A percentile compares a stretch with the other conserved stretches of the same genome.
phyloP scores from a whole-genome alignment of 805 yeast genomes.

The Saturnispora ahearnii region DNA sequence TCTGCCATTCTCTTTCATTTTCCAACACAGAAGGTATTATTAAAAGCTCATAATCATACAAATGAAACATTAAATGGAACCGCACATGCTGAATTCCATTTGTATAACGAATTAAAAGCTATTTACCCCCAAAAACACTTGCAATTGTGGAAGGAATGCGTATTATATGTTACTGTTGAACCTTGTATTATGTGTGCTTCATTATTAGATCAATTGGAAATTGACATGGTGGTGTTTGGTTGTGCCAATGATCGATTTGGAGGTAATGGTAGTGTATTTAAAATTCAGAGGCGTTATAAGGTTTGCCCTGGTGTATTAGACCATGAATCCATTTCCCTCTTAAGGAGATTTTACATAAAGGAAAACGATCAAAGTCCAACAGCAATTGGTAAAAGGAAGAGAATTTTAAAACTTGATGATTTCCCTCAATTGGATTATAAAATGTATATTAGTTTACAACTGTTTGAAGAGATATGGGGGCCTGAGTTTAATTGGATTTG shows the following conservation, averaged over 20 bases:
- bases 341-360: slow-evolving; percentile 75
- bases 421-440: slow-evolving; percentile 56
- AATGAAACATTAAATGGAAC: slow-evolving; percentile 80
- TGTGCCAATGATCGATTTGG: slow-evolving; percentile 95
- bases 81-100: slow-evolving; percentile 87
- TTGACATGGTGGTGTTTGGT: slow-evolving; percentile 72
- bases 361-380: slow-evolving; percentile 82
- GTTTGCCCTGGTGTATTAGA: slow-evolving; percentile 66
- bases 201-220: slow-evolving; percentile 72
- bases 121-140: slow-evolving; percentile 22
- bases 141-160: slow-evolving; percentile 43
- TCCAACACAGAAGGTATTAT: slow-evolving; percentile 39
- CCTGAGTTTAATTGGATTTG: slow-evolving; percentile 23
- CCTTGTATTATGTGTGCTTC: slow-evolving; percentile 99
- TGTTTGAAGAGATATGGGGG: slow-evolving; percentile 47
- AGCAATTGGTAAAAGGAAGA: slow-evolving; percentile 65
- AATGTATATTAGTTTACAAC: slow-evolving; percentile 40
- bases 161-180: slow-evolving; percentile 88
- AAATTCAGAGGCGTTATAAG: slow-evolving; percentile 32
- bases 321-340: slow-evolving; percentile 71
- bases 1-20: slow-evolving; percentile 61
- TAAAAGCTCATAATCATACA: slow-evolving; percentile 79
- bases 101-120: slow-evolving; percentile 46
- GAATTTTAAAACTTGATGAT: slow-evolving; percentile 44
- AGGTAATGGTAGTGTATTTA: slow-evolving; percentile 84